A percentile compares a stretch with the other conserved stretches of the same genome.
Conservation (phyloP, 208 protist genomes). For the Trypanosoma scelopori region DNA sequence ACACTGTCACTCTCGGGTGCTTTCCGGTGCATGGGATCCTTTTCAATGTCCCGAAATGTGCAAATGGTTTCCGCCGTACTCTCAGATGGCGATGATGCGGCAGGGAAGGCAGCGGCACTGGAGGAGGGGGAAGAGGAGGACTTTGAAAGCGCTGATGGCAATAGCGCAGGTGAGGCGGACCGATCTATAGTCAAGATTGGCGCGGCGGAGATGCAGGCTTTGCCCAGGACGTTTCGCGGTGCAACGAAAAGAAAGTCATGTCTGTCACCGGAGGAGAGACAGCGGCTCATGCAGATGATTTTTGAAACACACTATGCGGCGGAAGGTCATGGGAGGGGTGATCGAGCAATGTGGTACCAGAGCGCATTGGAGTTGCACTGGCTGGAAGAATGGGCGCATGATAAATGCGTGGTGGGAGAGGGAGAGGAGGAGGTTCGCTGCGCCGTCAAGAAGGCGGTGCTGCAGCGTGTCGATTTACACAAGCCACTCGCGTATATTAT, state of each 20-base stretch:
- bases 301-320: conserved; percentile 59
- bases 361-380: conserved; percentile 71
- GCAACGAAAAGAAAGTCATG: conserved; percentile 13
- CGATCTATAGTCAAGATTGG: conserved; percentile 18
- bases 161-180: not conserved
- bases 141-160: not conserved
- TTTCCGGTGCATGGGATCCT: not conserved
- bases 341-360: conserved; percentile 67
- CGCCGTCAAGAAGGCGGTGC: conserved; percentile 62
- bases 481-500: conserved; percentile 90
- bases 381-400: conserved; percentile 72
- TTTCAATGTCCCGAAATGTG: conserved; percentile 12
- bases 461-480: conserved; percentile 76
- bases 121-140: not conserved
- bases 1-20: not conserved
- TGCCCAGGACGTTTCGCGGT: conserved; percentile 15
- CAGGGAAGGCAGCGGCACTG: not conserved
- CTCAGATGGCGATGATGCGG: not conserved
- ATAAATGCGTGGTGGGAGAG: not conserved
- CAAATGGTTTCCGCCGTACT: conserved; percentile 16
- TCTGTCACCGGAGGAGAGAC: conserved; percentile 39
- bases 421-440: conserved; percentile 39
- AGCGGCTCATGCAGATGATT: conserved; percentile 54
- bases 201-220: conserved; percentile 5
- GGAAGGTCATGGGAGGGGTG: conserved; percentile 29